Conservation (phyloP, 352 stramenopile genomes). For the Pythium sp. region DNA sequence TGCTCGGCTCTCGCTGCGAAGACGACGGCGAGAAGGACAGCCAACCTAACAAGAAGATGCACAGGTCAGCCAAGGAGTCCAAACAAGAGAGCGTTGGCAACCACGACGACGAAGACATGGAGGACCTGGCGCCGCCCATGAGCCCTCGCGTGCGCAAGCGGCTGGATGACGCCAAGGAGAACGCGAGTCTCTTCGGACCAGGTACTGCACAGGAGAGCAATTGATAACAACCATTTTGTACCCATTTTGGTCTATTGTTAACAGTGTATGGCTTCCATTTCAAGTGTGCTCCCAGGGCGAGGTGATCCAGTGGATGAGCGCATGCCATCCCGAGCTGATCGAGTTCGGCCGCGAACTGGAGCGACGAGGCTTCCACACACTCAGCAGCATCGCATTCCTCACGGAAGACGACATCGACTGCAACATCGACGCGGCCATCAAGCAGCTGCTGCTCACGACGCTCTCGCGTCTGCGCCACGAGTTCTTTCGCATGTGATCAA, state of each 20-base stretch:
- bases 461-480: conserved; percentile 73
- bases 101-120: conserved; percentile 20
- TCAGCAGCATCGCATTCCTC: conserved; percentile 82
- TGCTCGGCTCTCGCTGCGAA: conserved; percentile 18
- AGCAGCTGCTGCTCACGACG: conserved; percentile 58
- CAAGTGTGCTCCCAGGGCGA: conserved; percentile 75
- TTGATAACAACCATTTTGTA: neutral
- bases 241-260: neutral
- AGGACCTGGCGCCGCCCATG: conserved; percentile 20
- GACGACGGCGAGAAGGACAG: conserved; percentile 4
- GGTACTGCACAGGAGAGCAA: conserved; percentile 23
- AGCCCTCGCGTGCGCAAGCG: conserved; percentile 67
- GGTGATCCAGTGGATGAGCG: conserved; percentile 83
- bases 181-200: conserved; percentile 64
- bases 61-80: neutral
- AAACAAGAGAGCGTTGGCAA: neutral
- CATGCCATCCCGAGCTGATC: conserved; percentile 66
- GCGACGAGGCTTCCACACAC: conserved; percentile 57
- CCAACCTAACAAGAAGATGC: neutral
- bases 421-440: conserved; percentile 27
- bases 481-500: conserved; percentile 73
- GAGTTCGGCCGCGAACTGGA: conserved; percentile 59
- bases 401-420: conserved; percentile 66
- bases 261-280: neutral
- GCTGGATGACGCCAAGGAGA: conserved; percentile 75